Conservation (phyloP, 2,329 filamentous ascomycete species). For the Biscogniauxia mediterranea region DNA sequence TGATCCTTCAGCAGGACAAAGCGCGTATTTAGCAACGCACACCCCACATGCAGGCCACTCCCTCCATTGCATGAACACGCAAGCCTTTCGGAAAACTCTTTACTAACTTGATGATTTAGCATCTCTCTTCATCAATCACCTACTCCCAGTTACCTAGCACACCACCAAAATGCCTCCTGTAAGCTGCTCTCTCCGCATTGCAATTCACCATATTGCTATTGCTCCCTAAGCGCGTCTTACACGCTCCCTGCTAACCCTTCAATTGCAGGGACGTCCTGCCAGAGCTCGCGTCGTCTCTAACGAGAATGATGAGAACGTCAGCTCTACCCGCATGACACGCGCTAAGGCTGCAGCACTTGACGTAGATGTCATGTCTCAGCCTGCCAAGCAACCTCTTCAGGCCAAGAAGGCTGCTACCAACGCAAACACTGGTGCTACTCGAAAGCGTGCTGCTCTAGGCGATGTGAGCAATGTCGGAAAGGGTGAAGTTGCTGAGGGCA, state of each 20-base stretch:
- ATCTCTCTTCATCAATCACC: slow-evolving; percentile 13
- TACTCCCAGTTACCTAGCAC: slow-evolving; percentile 1
- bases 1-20: not conserved
- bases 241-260: slow-evolving; percentile 7
- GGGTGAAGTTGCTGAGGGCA: slow-evolving; percentile 66
- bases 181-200: slow-evolving; percentile 25
- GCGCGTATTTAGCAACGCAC: slow-evolving; percentile 15
- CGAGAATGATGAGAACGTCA: slow-evolving; percentile 90
- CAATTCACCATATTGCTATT: slow-evolving; percentile 3
- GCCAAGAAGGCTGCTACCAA: slow-evolving; percentile 64
- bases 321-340: slow-evolving; percentile 81
- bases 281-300: slow-evolving; percentile 77
- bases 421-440: slow-evolving; percentile 46
- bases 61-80: slow-evolving; percentile 1
- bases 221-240: not conserved
- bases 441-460: slow-evolving; percentile 81
- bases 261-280: slow-evolving; percentile 61
- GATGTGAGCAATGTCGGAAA: slow-evolving; percentile 97
- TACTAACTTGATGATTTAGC: slow-evolving; percentile 12
- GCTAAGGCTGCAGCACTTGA: slow-evolving; percentile 79
- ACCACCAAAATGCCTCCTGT: slow-evolving; percentile 37
- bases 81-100: not conserved
- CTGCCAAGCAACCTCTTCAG: slow-evolving; percentile 63
- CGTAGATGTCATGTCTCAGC: slow-evolving; percentile 59
- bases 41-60: slow-evolving; percentile 8